These are phyloP conservation scores for Pythium brachiatum DNA, from an alignment of 352 stramenopile species.

Conservation along the genomic window DNA sequence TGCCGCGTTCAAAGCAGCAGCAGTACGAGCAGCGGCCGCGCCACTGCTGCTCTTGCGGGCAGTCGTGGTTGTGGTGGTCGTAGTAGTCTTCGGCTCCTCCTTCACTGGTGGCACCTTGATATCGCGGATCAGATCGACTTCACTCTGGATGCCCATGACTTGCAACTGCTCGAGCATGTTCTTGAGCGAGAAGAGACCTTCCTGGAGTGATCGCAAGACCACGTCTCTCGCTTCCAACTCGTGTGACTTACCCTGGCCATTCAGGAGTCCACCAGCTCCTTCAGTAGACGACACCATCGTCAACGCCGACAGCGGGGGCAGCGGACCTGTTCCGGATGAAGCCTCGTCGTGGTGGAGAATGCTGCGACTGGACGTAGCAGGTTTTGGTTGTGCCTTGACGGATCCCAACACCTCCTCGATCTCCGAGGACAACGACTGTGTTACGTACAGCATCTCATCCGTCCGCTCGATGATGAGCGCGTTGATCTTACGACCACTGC, in stretches of 20 bases:
- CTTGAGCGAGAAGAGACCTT: constrained; percentile 64
- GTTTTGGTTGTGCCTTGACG: background rate
- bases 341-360: constrained; percentile 31
- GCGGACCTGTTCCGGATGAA: constrained; percentile 22
- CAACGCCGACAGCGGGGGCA: constrained; percentile 30
- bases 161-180: constrained; percentile 77
- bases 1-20: constrained; percentile 19
- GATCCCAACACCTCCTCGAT: constrained; percentile 35
- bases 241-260: constrained; percentile 12
- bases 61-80: constrained; percentile 4
- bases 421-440: constrained; percentile 44
- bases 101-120: constrained; percentile 55
- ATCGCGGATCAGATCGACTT: constrained; percentile 82
- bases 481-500: constrained; percentile 70
- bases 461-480: constrained; percentile 69
- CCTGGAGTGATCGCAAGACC: constrained; percentile 50
- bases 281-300: constrained; percentile 36
- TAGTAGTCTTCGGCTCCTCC: constrained; percentile 44
- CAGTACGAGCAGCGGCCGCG: constrained; percentile 33
- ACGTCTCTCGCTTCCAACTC: constrained; percentile 32
- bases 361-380: constrained; percentile 1
- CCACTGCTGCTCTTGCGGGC: constrained; percentile 29
- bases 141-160: constrained; percentile 75
- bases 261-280: constrained; percentile 7
- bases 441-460: constrained; percentile 71